phyloP scores from a whole-genome alignment of 768 basidiomycete genomes.

The Trametes villosa region DNA sequence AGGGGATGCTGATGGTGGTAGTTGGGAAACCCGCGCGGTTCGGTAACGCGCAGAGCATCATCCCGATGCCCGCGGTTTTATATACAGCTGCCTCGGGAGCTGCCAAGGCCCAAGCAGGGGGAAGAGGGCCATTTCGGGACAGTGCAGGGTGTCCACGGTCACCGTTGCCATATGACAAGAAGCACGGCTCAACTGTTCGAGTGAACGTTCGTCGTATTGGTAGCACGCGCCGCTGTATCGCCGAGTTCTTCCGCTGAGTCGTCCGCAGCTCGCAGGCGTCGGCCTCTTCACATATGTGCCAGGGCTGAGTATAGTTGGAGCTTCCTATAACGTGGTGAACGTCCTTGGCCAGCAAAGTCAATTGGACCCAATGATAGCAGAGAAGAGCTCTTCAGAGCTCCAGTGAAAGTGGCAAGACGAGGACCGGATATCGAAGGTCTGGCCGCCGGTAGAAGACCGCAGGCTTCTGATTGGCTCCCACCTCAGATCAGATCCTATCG shows the following conservation, averaged over 20 bases:
- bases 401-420: not conserved
- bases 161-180: slow-evolving; percentile 1
- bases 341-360: no score
- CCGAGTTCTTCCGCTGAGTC: no score
- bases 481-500: slow-evolving; percentile 4
- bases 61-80: not conserved
- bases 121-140: not conserved
- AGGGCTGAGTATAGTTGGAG: no score
- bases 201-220: not conserved
- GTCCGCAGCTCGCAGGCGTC: no score
- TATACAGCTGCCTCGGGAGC: not conserved
- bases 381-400: no score
- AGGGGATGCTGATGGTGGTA: not conserved
- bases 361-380: no score
- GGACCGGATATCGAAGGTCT: not conserved
- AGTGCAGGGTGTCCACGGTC: not conserved
- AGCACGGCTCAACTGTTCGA: not conserved
- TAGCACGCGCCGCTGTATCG: not conserved
- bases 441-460: not conserved
- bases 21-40: not conserved
- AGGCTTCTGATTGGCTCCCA: not conserved
- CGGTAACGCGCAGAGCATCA: not conserved
- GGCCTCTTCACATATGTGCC: no score
- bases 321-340: no score
- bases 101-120: not conserved